phyloP scores from a whole-genome alignment of 2,329 filamentous ascomycete species.

The Akanthomyces uredinophilus region DNA sequence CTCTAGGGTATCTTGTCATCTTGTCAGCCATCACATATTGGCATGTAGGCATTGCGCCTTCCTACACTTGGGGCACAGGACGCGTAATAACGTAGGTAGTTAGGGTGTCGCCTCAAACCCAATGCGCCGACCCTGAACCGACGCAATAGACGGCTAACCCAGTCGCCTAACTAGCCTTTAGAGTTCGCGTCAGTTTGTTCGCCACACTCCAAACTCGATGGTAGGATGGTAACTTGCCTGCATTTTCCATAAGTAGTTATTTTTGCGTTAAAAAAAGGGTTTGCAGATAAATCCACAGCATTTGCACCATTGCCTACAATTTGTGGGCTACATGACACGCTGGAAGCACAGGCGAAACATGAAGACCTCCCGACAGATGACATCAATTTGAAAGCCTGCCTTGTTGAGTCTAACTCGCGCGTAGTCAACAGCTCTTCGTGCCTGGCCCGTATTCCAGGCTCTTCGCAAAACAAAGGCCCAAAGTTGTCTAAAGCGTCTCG shows the following conservation, averaged over 20 bases:
- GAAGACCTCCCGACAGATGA: too few species aligned
- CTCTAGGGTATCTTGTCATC: background rate
- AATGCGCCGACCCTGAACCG: background rate
- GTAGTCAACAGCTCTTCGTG: background rate
- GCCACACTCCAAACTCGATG: background rate
- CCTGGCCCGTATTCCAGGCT: background rate
- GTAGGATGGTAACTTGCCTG: background rate
- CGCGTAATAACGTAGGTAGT: too few species aligned
- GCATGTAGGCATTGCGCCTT: too few species aligned
- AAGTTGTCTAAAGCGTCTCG: background rate
- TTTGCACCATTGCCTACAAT: background rate
- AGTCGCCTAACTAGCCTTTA: background rate
- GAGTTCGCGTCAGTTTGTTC: background rate
- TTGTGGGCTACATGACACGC: background rate
- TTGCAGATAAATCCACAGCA: too few species aligned
- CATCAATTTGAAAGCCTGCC: too few species aligned
- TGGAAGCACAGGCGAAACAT: too few species aligned
- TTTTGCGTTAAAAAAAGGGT: too few species aligned
- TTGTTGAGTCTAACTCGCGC: background rate
- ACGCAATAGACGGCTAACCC: background rate
- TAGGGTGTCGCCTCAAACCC: too few species aligned
- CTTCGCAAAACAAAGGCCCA: background rate
- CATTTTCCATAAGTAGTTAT: background rate
- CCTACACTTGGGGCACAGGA: too few species aligned
- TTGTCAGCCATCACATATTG: too few species aligned